Conservation (phyloP, 2,329 filamentous ascomycete genomes). For the Ophiosphaerella herpotricha region DNA sequence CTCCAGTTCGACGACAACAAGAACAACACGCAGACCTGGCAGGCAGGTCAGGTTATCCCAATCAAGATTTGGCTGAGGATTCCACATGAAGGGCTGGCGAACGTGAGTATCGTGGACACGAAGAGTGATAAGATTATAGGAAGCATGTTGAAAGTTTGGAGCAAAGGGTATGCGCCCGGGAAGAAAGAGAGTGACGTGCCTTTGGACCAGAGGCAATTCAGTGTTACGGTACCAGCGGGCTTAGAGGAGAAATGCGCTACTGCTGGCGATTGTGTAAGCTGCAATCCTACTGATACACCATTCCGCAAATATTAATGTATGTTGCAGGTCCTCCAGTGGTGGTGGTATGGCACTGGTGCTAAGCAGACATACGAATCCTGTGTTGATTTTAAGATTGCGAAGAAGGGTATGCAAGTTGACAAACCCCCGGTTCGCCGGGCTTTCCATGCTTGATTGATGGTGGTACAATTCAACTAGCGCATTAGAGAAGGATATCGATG, state of each 20-base stretch:
- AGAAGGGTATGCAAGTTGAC: neutral
- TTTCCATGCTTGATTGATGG: constrained; percentile 6
- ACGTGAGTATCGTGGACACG: constrained; percentile 65
- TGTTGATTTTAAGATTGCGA: constrained; percentile 58
- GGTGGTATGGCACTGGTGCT: constrained; percentile 61
- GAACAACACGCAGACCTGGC: constrained; percentile 56
- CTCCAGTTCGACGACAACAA: constrained; percentile 63
- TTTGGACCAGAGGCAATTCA: constrained; percentile 54
- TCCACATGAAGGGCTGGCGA: constrained; percentile 60
- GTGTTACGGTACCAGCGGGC: constrained; percentile 57
- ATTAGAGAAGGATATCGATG: too few relatives aligned
- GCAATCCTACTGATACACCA: neutral
- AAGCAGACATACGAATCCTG: constrained; percentile 67
- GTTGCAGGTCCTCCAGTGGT: constrained; percentile 60
- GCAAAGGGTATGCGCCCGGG: constrained; percentile 38
- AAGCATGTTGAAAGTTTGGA: constrained; percentile 25
- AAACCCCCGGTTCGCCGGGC: neutral
- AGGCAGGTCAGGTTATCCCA: constrained; percentile 50
- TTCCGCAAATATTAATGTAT: neutral
- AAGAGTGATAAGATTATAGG: constrained; percentile 59
- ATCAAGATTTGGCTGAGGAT: constrained; percentile 54
- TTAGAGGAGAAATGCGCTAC: constrained; percentile 50
- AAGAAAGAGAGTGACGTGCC: constrained; percentile 37
- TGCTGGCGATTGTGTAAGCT: constrained; percentile 51
- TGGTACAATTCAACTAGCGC: neutral